Conservation (phyloP, 768 basidiomycete genomes). For the Saitozyma sp. region DNA sequence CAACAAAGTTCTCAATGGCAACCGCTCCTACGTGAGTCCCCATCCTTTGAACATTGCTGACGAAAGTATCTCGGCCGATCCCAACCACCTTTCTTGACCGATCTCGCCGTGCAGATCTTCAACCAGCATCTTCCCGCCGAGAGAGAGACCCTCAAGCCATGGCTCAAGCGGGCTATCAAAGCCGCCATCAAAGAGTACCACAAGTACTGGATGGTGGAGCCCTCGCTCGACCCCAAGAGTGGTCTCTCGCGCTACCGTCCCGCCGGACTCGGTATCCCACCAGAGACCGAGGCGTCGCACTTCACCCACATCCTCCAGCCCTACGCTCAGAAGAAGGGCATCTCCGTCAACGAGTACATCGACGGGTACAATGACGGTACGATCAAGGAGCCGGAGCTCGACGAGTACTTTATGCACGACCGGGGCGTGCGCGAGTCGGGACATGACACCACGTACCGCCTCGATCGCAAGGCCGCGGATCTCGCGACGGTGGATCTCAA, state of each 20-base stretch:
- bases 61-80: slow-evolving; percentile 82
- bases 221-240: slow-evolving; percentile 89
- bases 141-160: slow-evolving; percentile 75
- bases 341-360: slow-evolving; percentile 93
- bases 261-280: slow-evolving; percentile 91
- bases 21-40: slow-evolving; percentile 64
- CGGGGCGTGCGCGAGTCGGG: slow-evolving; percentile 94
- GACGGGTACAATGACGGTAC: slow-evolving; percentile 88
- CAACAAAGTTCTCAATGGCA: slow-evolving; percentile 86
- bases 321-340: slow-evolving; percentile 84
- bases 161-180: slow-evolving; percentile 93
- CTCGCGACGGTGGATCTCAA: slow-evolving; percentile 95
- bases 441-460: slow-evolving; percentile 93
- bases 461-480: slow-evolving; percentile 96
- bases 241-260: slow-evolving; percentile 93
- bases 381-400: slow-evolving; percentile 80
- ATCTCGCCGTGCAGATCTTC: slow-evolving; percentile 97
- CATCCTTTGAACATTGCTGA: slow-evolving; percentile 9
- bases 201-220: slow-evolving; percentile 92
- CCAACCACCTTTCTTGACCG: slow-evolving; percentile 97
- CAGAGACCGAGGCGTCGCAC: slow-evolving; percentile 97
- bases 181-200: slow-evolving; percentile 99
- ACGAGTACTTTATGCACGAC: slow-evolving; percentile 97
- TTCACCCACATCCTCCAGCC: slow-evolving; percentile 98
- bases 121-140: slow-evolving; percentile 73